Evolutionary conservation across 768 basidiomycete species (phyloP), one percentile per base, ranked within the genome.

Genomic region (Auricularia cornea): DNA sequence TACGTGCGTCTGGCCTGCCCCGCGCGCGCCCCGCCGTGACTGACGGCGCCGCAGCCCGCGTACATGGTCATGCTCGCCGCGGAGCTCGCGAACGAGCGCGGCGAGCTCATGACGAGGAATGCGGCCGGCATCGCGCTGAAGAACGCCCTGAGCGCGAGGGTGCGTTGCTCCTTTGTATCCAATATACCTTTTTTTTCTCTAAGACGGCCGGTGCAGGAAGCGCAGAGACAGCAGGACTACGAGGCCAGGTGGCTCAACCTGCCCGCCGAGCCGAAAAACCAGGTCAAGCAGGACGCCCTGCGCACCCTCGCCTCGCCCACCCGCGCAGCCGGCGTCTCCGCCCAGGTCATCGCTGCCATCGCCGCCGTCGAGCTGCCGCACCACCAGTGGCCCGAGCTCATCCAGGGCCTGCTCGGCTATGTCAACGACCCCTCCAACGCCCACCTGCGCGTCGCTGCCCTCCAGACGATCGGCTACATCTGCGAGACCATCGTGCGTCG

Each of bases 101-200:
- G 82, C 5, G 79, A 82, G 16, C 70, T 86, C 35, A 87, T 93
- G 73, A 84, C 95, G 60, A 83, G 97, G 68, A 96, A 92, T 72
- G 94, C 96, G n/a, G 95, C 97, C 28, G 94, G 93, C 73, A 81
- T 99, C 60, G 95, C 96, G 23, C 80, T 99, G 76, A 99, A 98
- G 84, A 99, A 99, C 75, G 84, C 94, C 65, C 77, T 99, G 64
- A 84, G 88, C 35, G 93, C 95, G 65, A 81, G 92, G 70, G 96
- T 98, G 79, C 76, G 92, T 72, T 61, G 62, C 59, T 60, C 60
- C 67, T 65, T 57, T 57, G 2, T 14, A 23, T 32, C 32, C 51
- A 31, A 2, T 30, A 61, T 66, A 64, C 69, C 67, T 44, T 51
- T 52, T 54, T 62, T 68, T 20, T n/a, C n/a, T n/a, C n/a, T n/a